Evolutionary conservation across 2,329 filamentous ascomycete species (phyloP).

Genomic region (Arthrobotrys conoides): DNA sequence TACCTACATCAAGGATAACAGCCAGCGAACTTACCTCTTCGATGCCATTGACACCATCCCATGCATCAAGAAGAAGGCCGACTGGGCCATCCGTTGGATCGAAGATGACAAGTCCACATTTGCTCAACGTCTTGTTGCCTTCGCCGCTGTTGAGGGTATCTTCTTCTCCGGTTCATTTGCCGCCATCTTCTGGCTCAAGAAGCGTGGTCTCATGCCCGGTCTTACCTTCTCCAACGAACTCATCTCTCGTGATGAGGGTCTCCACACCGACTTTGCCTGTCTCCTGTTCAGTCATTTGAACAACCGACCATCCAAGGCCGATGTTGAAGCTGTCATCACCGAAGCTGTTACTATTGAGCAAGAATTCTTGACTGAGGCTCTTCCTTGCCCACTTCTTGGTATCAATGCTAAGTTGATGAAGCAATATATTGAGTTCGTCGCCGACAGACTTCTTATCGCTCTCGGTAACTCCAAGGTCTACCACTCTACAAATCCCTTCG

Average conservation of each 20-base stretch:
- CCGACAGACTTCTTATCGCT: slow-evolving; percentile 90
- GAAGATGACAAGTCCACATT: slow-evolving; percentile 93
- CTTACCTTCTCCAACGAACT: slow-evolving; percentile 99
- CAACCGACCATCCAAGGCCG: slow-evolving; percentile 85
- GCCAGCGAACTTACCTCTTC: slow-evolving; percentile 93
- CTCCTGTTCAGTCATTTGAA: slow-evolving; percentile 97
- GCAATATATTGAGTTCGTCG: slow-evolving; percentile 99
- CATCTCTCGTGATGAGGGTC: slow-evolving; percentile 98
- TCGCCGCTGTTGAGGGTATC: slow-evolving; percentile 98
- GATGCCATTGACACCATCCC: slow-evolving; percentile 99
- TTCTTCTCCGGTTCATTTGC: slow-evolving; percentile 99
- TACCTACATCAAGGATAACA: slow-evolving; percentile 98
- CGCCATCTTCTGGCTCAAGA: slow-evolving; percentile 99
- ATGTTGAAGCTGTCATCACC: slow-evolving; percentile 88
- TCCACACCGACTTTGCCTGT: slow-evolving; percentile 99
- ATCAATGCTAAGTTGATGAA: slow-evolving; percentile 99
- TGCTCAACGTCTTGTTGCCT: slow-evolving; percentile 93
- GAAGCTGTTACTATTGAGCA: slow-evolving; percentile 96
- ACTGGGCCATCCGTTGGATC: slow-evolving; percentile 98
- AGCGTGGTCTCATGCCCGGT: slow-evolving; percentile 98
- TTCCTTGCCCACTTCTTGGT: slow-evolving; percentile 91
- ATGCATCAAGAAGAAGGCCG: slow-evolving; percentile 97
- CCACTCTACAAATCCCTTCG: slow-evolving; percentile 94
- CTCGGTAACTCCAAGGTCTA: slow-evolving; percentile 96
- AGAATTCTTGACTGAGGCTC: slow-evolving; percentile 96